These are phyloP conservation scores for Collybia sordida DNA, from an alignment of 768 basidiomycete genomes.

Conservation along the genomic window DNA sequence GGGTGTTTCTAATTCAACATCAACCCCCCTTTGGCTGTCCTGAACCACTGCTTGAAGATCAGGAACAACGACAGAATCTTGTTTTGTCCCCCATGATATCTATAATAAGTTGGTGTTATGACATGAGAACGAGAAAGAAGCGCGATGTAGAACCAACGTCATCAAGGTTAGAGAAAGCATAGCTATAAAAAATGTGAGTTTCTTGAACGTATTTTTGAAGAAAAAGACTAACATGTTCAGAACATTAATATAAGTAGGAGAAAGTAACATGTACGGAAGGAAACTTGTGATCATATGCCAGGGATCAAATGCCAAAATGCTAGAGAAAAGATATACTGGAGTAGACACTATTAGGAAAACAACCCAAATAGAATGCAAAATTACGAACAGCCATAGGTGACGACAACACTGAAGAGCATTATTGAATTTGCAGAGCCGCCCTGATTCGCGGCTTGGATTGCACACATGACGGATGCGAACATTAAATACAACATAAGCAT, in stretches of 20 bases:
- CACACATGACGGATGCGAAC: constrained; percentile 78
- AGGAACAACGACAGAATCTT: constrained; percentile 67
- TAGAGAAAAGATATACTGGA: constrained; percentile 74
- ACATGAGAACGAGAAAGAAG: constrained; percentile 1
- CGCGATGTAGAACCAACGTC: constrained; percentile 51
- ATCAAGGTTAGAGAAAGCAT: constrained; percentile 84
- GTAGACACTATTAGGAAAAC: not conserved
- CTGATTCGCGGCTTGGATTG: constrained; percentile 67
- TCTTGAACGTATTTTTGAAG: constrained; percentile 5
- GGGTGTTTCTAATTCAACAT: constrained; percentile 82
- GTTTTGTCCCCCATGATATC: constrained; percentile 98
- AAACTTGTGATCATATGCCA: constrained; percentile 97
- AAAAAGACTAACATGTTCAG: constrained; percentile 62
- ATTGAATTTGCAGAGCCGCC: constrained; percentile 65
- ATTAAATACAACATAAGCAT: constrained; percentile 83
- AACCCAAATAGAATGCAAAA: not conserved
- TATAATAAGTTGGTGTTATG: constrained; percentile 21
- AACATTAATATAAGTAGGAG: constrained; percentile 78
- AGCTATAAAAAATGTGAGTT: constrained; percentile 41
- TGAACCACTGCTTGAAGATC: constrained; percentile 86
- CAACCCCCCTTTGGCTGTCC: constrained; percentile 78
- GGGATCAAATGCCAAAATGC: constrained; percentile 87
- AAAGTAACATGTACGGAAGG: constrained; percentile 82
- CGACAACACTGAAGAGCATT: constrained; percentile 83
- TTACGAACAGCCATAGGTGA: constrained; percentile 76